phyloP scores from a whole-genome alignment of 495 filamentous ascomycete species.

The Parachaetomium inaequale region DNA sequence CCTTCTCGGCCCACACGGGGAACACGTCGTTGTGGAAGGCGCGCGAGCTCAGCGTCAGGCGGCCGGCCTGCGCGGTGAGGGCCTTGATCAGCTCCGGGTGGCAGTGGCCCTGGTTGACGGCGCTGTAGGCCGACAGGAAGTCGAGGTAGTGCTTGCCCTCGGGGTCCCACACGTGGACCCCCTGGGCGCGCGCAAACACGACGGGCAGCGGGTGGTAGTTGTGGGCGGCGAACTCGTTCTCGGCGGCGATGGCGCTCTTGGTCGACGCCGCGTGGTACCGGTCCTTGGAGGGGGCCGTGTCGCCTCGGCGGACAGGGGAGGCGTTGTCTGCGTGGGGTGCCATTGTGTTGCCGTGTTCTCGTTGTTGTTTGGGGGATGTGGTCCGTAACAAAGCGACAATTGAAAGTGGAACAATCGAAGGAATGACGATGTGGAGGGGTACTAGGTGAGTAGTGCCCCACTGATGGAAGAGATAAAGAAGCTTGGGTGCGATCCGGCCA shows the following conservation, averaged over 20 bases:
- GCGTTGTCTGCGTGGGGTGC: slow-evolving; percentile 52
- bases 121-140: slow-evolving; percentile 95
- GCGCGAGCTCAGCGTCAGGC: slow-evolving; percentile 87
- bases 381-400: neutral
- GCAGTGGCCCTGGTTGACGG: slow-evolving; percentile 98
- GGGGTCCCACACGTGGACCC: slow-evolving; percentile 91
- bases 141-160: slow-evolving; percentile 97
- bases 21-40: slow-evolving; percentile 99
- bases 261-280: slow-evolving; percentile 79
- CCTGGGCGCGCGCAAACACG: slow-evolving; percentile 78
- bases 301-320: slow-evolving; percentile 29
- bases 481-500: neutral
- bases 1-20: slow-evolving; percentile 90
- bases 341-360: slow-evolving; percentile 39
- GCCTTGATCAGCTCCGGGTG: slow-evolving; percentile 93
- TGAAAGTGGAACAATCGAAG: neutral
- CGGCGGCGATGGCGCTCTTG: slow-evolving; percentile 70
- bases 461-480: neutral
- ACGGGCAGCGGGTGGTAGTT: slow-evolving; percentile 98
- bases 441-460: neutral
- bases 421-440: slow-evolving; percentile 5
- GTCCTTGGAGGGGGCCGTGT: slow-evolving; percentile 35
- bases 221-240: slow-evolving; percentile 86
- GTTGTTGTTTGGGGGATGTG: neutral
- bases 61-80: slow-evolving; percentile 82